Evolutionary conservation across 768 basidiomycete genomes (phyloP), one percentile per base, ranked within the genome.

Genomic region (Postia placenta): DNA sequence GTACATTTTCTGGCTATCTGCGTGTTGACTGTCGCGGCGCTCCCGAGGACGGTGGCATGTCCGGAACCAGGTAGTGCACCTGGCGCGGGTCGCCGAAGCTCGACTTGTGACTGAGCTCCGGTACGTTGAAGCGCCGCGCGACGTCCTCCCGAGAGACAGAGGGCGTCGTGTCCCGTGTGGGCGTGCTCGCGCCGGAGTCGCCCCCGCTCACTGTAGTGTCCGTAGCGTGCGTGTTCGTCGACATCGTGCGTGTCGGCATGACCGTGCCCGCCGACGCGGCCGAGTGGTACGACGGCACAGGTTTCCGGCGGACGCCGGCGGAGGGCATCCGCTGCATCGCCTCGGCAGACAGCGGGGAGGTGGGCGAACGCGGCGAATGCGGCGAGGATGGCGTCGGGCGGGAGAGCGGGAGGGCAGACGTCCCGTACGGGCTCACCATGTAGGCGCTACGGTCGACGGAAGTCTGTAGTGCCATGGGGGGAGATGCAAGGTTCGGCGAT

Each of bases 21-120:
- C 9, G 14, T 17, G 9, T 35, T n/a, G 20, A 22, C 12, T 23
- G 25, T 23, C 48, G 35, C 36, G 41, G 30, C 43, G 27, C 44
- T 47, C 24, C 49, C 9, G 42, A 22, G 42, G 12, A 9, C 26
- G 46, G 46, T 15, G 64, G 64, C 48, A 61, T 53, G 45, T 66
- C 64, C 23, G 64, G 58, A 6, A 59, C 60, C 45, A 66, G 45
- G 44, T 59, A 57, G 45, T 62, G 64, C 53, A 66, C 57, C 42
- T 52, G 57, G 37, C 56, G 55, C 53, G 52, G 51, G 25, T 60
- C 55, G 0, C 64, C 64, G 30, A 66, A 61, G 56, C 64, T 66
- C 19, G 56, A 51, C 60, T 66, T 62, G 49, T 64, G 64, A 26
- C 55, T 61, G 43, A 65, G 42, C 20, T 50, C 28, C 48, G 59